Evolutionary conservation across 2,329 filamentous ascomycete genomes (phyloP).

Genomic region (Chrysoporthe cubensis): DNA sequence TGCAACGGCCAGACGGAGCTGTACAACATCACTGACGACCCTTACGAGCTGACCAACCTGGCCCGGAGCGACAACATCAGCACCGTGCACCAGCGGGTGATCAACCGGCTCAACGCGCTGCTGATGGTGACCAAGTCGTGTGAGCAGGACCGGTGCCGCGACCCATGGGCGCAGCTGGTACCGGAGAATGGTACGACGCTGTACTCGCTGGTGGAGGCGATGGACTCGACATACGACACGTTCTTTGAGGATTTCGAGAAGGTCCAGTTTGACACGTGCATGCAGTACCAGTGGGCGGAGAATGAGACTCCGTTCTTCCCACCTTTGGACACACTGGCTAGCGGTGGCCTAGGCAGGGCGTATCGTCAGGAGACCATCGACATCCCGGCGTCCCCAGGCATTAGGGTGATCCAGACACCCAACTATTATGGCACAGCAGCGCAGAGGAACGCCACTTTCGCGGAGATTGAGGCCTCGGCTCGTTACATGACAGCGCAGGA

Average conservation of each 20-base stretch:
- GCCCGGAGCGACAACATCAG: constrained; percentile 33
- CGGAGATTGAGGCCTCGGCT: constrained; percentile 23
- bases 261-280: constrained; percentile 32
- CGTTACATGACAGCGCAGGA: constrained; percentile 30
- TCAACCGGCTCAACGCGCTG: constrained; percentile 59
- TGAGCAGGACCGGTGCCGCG: constrained; percentile 54
- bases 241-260: constrained; percentile 30
- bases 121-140: constrained; percentile 66
- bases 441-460: constrained; percentile 30
- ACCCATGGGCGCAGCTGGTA: constrained; percentile 62
- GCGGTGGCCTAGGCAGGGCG: constrained; percentile 28
- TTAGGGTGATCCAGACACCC: constrained; percentile 24
- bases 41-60: constrained; percentile 35
- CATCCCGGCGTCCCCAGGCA: constrained; percentile 25
- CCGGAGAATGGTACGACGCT: constrained; percentile 40
- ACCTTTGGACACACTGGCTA: constrained; percentile 20
- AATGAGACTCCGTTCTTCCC: constrained; percentile 34
- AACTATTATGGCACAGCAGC: constrained; percentile 30
- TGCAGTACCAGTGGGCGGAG: constrained; percentile 27
- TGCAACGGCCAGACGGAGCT: constrained; percentile 39
- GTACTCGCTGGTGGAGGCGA: constrained; percentile 31
- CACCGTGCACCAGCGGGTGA: constrained; percentile 43
- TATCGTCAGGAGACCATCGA: constrained; percentile 28
- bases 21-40: constrained; percentile 37
- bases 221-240: constrained; percentile 29